These are phyloP conservation scores for Phaffia australis DNA, from an alignment of 768 basidiomycete genomes.

Conservation along the genomic window DNA sequence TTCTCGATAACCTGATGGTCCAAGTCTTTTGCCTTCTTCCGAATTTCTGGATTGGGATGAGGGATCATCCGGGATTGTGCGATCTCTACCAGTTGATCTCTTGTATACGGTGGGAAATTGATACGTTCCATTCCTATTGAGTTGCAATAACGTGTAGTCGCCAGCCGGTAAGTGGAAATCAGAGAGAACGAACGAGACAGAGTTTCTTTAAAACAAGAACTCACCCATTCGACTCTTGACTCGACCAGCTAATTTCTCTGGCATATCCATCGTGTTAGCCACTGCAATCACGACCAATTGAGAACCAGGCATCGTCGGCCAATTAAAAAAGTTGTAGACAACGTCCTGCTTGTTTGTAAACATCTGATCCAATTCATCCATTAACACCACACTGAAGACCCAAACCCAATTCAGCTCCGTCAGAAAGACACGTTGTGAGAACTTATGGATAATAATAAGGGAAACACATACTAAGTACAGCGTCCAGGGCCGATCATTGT, in stretches of 20 bases:
- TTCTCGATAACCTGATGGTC: slow-evolving; percentile 45
- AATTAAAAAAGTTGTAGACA: slow-evolving; percentile 99
- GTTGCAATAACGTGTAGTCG: background rate
- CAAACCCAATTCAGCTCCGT: background rate
- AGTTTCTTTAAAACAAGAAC: background rate
- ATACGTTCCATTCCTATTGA: slow-evolving; percentile 70
- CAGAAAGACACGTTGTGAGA: background rate
- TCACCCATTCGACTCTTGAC: slow-evolving; percentile 60
- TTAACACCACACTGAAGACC: slow-evolving; percentile 67
- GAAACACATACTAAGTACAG: slow-evolving; percentile 65
- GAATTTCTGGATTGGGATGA: slow-evolving; percentile 16
- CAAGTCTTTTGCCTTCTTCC: slow-evolving; percentile 37
- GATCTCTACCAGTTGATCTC: slow-evolving; percentile 66
- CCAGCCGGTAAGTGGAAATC: background rate
- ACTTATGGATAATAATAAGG: background rate
- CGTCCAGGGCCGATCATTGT: slow-evolving; percentile 55
- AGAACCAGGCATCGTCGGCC: slow-evolving; percentile 82
- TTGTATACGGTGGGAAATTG: slow-evolving; percentile 82
- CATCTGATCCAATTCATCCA: slow-evolving; percentile 97
- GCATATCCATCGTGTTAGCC: slow-evolving; percentile 96
- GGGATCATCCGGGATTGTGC: slow-evolving; percentile 67
- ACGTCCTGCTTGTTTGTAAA: slow-evolving; percentile 95
- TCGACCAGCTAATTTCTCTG: slow-evolving; percentile 84
- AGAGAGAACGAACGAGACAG: background rate
- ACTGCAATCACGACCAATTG: slow-evolving; percentile 91